These are phyloP conservation scores for Cyclotella atomus DNA, from an alignment of 108 stramenopile species.

Conservation along the genomic window DNA sequence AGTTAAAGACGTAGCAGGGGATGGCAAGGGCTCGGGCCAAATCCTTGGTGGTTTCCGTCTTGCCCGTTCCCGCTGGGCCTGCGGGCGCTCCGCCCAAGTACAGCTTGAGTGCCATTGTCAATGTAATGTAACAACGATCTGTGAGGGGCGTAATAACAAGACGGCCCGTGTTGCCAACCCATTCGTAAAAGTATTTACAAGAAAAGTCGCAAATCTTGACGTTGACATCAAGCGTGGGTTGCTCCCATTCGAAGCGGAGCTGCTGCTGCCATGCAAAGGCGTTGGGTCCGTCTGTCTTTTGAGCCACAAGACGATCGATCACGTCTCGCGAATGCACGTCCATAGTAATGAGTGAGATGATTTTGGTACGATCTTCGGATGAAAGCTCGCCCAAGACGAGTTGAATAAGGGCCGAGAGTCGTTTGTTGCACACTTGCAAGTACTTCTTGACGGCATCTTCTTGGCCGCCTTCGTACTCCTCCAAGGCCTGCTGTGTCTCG, in stretches of 20 bases:
- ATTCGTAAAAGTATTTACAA: conserved; percentile 94
- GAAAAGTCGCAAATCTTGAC: conserved; percentile 88
- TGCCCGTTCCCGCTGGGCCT: conserved; percentile 85
- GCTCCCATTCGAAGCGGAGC: conserved; percentile 90
- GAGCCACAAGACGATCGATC: conserved; percentile 79
- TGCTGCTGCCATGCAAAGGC: conserved; percentile 92
- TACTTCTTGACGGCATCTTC: conserved; percentile 92
- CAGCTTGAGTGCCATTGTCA: conserved; percentile 91
- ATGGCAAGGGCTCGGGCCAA: conserved; percentile 87
- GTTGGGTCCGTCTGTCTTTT: conserved; percentile 85
- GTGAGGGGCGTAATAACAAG: conserved; percentile 93
- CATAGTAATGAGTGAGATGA: conserved; percentile 92
- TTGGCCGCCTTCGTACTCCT: conserved; percentile 89
- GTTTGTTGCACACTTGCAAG: conserved; percentile 70
- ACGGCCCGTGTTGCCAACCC: conserved; percentile 90
- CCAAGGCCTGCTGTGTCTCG: conserved; percentile 86
- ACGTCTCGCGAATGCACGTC: conserved; percentile 94
- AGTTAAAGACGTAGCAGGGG: conserved; percentile 94
- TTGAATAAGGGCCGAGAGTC: conserved; percentile 76
- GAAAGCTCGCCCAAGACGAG: conserved; percentile 83
- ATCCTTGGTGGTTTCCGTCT: conserved; percentile 93
- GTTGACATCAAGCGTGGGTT: conserved; percentile 75
- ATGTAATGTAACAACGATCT: conserved; percentile 93
- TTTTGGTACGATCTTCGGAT: conserved; percentile 80
- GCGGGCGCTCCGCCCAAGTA: conserved; percentile 93